Percentiles rank a stretch among this genome's conserved stretches.
phyloP scores from a whole-genome alignment of 2,329 filamentous ascomycete genomes.

The Ophiocordyceps unilateralis region DNA sequence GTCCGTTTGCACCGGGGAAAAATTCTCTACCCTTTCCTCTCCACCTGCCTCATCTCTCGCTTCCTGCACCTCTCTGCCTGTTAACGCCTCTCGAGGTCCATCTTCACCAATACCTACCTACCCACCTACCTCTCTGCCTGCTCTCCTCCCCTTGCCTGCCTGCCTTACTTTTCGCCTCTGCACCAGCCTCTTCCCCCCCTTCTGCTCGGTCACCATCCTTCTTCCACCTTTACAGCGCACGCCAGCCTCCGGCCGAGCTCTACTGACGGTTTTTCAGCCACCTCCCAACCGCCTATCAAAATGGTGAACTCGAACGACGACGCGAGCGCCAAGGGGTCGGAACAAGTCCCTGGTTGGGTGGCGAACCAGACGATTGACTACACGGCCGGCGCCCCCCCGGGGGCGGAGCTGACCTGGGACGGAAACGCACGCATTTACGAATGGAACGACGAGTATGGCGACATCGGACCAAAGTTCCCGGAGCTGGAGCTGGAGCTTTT shows the following conservation, averaged over 20 bases:
- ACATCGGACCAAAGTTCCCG: conserved; percentile 56
- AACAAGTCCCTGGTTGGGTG: conserved; percentile 24
- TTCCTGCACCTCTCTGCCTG: neutral
- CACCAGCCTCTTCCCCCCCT: neutral
- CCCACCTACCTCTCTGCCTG: neutral
- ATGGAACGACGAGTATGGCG: conserved; percentile 73
- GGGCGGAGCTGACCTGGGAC: conserved; percentile 22
- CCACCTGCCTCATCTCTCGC: neutral
- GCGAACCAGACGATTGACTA: conserved; percentile 31
- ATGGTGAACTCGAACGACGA: conserved; percentile 3
- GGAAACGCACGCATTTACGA: conserved; percentile 53
- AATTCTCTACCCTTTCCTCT: neutral
- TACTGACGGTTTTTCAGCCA: neutral
- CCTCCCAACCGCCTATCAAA: neutral
- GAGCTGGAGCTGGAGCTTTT: conserved; percentile 67
- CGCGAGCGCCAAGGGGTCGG: conserved; percentile 6
- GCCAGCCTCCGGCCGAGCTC: neutral
- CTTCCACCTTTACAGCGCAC: neutral
- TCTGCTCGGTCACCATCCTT: neutral
- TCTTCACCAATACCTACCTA: no score
- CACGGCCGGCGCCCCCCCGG: conserved; percentile 8
- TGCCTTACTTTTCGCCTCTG: neutral
- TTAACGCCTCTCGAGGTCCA: neutral
- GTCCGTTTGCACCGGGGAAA: no score
- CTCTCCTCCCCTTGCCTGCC: neutral